Evolutionary conservation across 495 filamentous ascomycete species (phyloP).

Genomic region (Neurospora tetraspora): DNA sequence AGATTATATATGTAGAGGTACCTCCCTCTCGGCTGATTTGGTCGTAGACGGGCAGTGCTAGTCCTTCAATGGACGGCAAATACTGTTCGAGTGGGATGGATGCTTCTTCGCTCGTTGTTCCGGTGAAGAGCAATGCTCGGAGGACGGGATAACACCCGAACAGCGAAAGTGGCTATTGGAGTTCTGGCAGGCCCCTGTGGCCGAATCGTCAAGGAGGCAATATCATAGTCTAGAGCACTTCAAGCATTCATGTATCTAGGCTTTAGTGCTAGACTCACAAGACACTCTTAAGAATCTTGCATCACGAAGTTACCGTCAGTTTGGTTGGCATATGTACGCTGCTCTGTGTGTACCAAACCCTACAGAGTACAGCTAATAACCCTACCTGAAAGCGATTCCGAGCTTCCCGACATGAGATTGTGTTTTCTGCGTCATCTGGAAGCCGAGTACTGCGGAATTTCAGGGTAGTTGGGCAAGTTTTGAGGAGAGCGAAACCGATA

Average conservation of each 20-base stretch:
- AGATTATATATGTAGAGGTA: not conserved
- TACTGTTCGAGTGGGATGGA: not conserved
- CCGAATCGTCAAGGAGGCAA: not conserved
- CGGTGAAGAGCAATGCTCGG: not conserved
- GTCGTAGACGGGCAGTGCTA: not conserved
- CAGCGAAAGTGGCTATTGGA: not conserved
- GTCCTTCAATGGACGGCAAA: not conserved
- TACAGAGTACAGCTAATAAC: not conserved
- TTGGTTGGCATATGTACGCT: not conserved
- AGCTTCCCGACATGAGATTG: not conserved
- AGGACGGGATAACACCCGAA: not conserved
- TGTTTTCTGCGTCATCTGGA: not conserved
- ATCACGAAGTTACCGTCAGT: not conserved
- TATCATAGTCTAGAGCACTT: not conserved
- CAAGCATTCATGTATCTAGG: not conserved
- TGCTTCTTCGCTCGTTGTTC: not conserved
- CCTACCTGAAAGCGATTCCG: not conserved
- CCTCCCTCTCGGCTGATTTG: not conserved
- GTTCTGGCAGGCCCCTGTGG: not conserved
- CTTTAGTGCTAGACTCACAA: not conserved
- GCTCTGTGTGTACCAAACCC: not conserved
- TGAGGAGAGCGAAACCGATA: not conserved
- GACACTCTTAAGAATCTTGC: not conserved
- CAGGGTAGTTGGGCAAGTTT: not conserved
- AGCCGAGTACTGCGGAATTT: not conserved